These are phyloP conservation scores for Quercus suber DNA, from an alignment of 306 rosid genomes.

Conservation along the genomic window DNA sequence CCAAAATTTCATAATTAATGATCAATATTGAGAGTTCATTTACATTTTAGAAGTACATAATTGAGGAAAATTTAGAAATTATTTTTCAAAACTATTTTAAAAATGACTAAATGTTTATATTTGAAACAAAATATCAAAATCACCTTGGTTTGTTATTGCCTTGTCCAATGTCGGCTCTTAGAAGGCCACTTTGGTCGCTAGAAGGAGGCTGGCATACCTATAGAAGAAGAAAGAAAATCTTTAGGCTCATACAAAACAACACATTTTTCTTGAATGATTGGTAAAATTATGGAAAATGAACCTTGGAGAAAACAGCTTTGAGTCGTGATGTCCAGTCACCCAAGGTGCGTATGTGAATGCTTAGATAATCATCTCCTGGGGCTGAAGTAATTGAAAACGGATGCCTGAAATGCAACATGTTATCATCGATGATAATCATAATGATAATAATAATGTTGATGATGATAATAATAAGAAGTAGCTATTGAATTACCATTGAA, in stretches of 20 bases:
- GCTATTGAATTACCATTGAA: constrained; percentile 61
- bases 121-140: neutral
- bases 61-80: no score
- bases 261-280: neutral
- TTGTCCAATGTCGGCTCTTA: constrained; percentile 58
- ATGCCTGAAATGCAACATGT: constrained; percentile 48
- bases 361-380: constrained; percentile 77
- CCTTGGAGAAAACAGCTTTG: constrained; percentile 72
- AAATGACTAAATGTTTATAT: no score
- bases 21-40: no score
- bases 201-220: constrained; percentile 81
- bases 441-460: neutral
- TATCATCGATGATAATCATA: neutral
- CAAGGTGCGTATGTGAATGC: constrained; percentile 76
- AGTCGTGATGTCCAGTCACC: constrained; percentile 93
- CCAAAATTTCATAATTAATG: neutral
- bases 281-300: constrained; percentile 12
- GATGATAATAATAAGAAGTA: neutral
- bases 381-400: constrained; percentile 92
- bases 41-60: neutral
- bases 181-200: constrained; percentile 70
- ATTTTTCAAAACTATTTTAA: no score
- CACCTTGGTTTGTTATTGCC: constrained; percentile 58
- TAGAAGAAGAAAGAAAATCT: neutral
- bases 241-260: neutral